Base-by-base conservation (phyloP, 2,329 filamentous ascomycete species). In the Tympanopsis confertula region DNA sequence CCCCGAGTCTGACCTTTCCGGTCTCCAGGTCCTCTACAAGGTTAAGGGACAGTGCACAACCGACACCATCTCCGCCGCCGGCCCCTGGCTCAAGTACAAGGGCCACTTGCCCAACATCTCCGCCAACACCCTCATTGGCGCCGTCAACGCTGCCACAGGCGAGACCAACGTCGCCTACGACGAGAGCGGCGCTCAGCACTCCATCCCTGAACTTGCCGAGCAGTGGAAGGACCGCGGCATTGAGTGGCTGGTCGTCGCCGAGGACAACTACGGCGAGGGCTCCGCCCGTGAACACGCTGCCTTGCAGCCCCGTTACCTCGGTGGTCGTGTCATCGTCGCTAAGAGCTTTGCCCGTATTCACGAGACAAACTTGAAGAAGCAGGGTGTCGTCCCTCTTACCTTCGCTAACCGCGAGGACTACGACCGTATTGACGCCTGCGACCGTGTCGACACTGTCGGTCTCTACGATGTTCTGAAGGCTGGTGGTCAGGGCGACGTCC, bases 21-120 rank as follows among this genome's bases (percentile, higher is more conserved):
- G 66, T 19, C 64, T 85, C 26, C 69, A 69, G 36, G 77, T 86
- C 12, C 70, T 86, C 4, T 79, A 81, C 62, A 84, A 84, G 56
- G 79, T 85, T 47, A 79, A 80, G 49, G 81, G 81, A 17, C 81
- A 86, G 58, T 85, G 81, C 62, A 86, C 81, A 38, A 86, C 81
- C 17, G 81, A 86, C 55, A 85, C 81, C 41, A 86, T 86, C 53
- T 84, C 79, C 26, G 81, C 81, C 13, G 81, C 81, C 3, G 81
- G 81, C 5, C 80, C 80, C 5, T 86, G 81, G 81, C 66, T 86
- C 38, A 85, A 85, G 55, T 86, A 84, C 66, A 85, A 85, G 61
- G 81, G 81, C 33, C 81, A 86, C 54, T 67, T 86, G 24, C 79
- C 81, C 48, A 86, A 86, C 57, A 86, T 86, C 52, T 73, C 71